Base-by-base conservation (phyloP, 2,329 filamentous ascomycete genomes). In the Microdochium trichocladiopsis region DNA sequence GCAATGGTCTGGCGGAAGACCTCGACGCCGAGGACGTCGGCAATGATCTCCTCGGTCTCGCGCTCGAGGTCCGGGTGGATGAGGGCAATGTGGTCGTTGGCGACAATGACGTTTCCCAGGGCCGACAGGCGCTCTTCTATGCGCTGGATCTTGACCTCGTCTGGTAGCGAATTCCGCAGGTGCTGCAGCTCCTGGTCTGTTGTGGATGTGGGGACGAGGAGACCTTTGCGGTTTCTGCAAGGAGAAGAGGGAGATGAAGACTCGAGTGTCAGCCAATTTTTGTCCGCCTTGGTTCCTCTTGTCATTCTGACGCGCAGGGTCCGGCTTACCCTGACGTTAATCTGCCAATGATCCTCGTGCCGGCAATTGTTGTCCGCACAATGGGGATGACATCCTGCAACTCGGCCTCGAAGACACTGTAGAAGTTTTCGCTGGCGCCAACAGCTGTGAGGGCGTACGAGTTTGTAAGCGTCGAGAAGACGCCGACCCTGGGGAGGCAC, bases 111-210 rank as follows among this genome's bases (percentile, higher is more conserved):
- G 68, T 99, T 99, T 56, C 94, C 94, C 24, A 99, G 83, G 4
- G 94, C 94, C 18, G 91, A 96, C 57, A 99, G 80, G 43, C 94
- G 85, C 79, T 99, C 94, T 77, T 99, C 94, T 75, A 99, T 96
- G 60, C 94, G 86, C 76, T 96, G 92, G 65, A 99, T 95, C 73
- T 92, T 91, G 58, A 99, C 89, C 54, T 77, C 75, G 69, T 97
- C 93, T 37, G 94, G 94, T 60, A 99, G 84, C 53, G 88, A 91
- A 73, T 99, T 97, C 64, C 94, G 88, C 63, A 99, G 80, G 72
- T 99, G 94, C 74, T 96, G 92, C 58, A 99, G 82, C 77, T 99
- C 94, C 77, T 99, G 94, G 74, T 99, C 94, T 61, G 92, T 95
- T 56, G 94, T 97, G 54, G 87, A 90, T 52, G 93, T 97, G 55